Percentiles rank a stretch among this genome's conserved stretches.
Evolutionary conservation across 129 eudicot species (phyloP).

Genomic region (Gnaphalium uliginosum): DNA sequence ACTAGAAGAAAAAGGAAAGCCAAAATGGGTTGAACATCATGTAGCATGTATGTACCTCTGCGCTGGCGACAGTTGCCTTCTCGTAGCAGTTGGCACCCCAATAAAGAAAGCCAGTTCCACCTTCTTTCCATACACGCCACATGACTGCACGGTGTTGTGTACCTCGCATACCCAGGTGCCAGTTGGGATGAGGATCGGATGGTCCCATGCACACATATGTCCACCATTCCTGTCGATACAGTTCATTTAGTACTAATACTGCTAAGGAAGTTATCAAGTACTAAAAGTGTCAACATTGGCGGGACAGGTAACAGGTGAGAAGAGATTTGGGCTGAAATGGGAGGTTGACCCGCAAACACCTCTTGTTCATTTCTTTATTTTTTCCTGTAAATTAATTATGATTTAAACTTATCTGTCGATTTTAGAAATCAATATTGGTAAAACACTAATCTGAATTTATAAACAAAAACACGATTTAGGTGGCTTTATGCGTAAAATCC

Average conservation of each 20-base stretch:
- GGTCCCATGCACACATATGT: slow-evolving; percentile 99
- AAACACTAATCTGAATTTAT: too few species aligned
- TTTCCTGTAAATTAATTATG: too few species aligned
- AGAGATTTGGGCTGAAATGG: not conserved
- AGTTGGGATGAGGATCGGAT: slow-evolving; percentile 98
- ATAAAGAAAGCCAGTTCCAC: slow-evolving; percentile 94
- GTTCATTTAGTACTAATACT: not conserved
- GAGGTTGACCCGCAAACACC: not conserved
- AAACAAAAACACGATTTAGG: too few species aligned
- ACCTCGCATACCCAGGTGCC: slow-evolving; percentile 99
- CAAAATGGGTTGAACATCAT: not conserved
- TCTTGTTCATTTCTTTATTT: not conserved
- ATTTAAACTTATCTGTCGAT: too few species aligned
- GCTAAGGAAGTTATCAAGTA: not conserved
- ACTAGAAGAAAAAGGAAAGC: not conserved
- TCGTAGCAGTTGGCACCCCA: slow-evolving; percentile 99
- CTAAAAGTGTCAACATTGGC: not conserved
- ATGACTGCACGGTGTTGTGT: slow-evolving; percentile 99
- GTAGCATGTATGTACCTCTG: slow-evolving; percentile 52
- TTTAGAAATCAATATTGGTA: too few species aligned
- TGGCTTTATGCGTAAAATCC: too few species aligned
- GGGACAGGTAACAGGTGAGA: not conserved
- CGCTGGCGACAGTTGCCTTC: slow-evolving; percentile 88
- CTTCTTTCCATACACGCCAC: slow-evolving; percentile 99
- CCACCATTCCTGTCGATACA: slow-evolving; percentile 90